Conservation (phyloP, 2,329 filamentous ascomycete genomes). For the Aaosphaeria pasadenensis region DNA sequence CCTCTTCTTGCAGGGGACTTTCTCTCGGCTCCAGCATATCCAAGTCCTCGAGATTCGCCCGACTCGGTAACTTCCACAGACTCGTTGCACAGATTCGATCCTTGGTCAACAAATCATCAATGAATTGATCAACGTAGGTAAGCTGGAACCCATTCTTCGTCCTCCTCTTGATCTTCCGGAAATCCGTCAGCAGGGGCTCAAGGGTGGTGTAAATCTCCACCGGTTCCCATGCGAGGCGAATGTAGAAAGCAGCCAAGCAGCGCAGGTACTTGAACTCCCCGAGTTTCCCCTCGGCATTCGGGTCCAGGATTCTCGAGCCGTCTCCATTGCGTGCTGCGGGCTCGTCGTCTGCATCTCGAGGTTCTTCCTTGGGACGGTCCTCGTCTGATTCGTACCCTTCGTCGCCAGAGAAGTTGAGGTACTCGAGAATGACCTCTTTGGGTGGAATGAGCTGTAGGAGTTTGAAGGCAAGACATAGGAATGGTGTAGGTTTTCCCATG, state of each 20-base stretch:
- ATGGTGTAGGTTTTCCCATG: slow-evolving; percentile 83
- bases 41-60: slow-evolving; percentile 81
- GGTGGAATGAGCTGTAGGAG: slow-evolving; percentile 82
- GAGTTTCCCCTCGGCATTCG: slow-evolving; percentile 24
- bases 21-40: slow-evolving; percentile 82
- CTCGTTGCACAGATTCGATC: slow-evolving; percentile 89
- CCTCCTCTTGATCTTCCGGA: slow-evolving; percentile 76
- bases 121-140: slow-evolving; percentile 85
- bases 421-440: slow-evolving; percentile 75
- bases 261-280: slow-evolving; percentile 72
- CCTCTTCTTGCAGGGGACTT: slow-evolving; percentile 73
- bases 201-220: slow-evolving; percentile 76
- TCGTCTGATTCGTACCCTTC: slow-evolving; percentile 36
- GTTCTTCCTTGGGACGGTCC: slow-evolving; percentile 3
- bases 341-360: background rate
- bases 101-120: slow-evolving; percentile 86
- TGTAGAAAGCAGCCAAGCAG: slow-evolving; percentile 86
- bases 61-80: slow-evolving; percentile 83
- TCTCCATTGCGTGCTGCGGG: background rate
- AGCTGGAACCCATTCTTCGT: slow-evolving; percentile 71
- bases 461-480: slow-evolving; percentile 93
- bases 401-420: slow-evolving; percentile 58
- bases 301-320: slow-evolving; percentile 10
- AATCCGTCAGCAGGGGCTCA: slow-evolving; percentile 80
- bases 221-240: slow-evolving; percentile 80